Evolutionary conservation across 768 basidiomycete genomes (phyloP), one percentile per base, ranked within the genome.

Genomic region (Tylopilus cervinicoccineus): DNA sequence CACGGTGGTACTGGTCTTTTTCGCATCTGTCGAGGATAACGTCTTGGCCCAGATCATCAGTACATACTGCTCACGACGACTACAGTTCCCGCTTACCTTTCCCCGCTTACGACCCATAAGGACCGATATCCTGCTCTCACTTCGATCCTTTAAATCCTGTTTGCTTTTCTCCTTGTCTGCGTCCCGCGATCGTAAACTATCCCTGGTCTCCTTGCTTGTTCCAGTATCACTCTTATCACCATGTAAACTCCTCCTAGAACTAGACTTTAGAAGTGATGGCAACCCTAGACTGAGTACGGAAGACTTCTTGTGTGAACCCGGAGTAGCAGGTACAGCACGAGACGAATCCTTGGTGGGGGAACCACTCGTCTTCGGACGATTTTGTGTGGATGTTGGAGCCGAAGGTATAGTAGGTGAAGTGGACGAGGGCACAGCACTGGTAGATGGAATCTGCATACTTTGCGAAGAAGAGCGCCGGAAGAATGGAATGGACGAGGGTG

Each of bases 401-500:
- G 78, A 71, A 23, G 80, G 79, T 2, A 81, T 76, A 10, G 80
- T 74, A 12, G 86, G 76, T 5, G 78, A 72, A 9, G 74, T 65
- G 4, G 73, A 72, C 10, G 71, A 68, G 14, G 75, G 67, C 23
- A 75, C 61, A 45, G 61, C 48, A 44, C 51, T 58, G n/a, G 66
- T 61, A 7, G 79, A 72, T 17, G 82, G 77, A 22, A 84, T 65
- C 53, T 89, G 85, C 78, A 89, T 85, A 13, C 87, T 89, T 61
- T 92, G 88, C 7, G 93, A 93, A 23, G 89, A 88, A 8, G 91
- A 92, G 29, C 93, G 85, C 37, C 90, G 81, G 73, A 95, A 94
- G 70, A 95, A 95, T 2, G 93, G 93, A 50, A 95, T 95, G 13
- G 90, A 88, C 23, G 90, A 93, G 2, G 92, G 92, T 1, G 93